Base-by-base conservation (phyloP, 805 yeast species). In the Schwanniomyces yamadae region DNA sequence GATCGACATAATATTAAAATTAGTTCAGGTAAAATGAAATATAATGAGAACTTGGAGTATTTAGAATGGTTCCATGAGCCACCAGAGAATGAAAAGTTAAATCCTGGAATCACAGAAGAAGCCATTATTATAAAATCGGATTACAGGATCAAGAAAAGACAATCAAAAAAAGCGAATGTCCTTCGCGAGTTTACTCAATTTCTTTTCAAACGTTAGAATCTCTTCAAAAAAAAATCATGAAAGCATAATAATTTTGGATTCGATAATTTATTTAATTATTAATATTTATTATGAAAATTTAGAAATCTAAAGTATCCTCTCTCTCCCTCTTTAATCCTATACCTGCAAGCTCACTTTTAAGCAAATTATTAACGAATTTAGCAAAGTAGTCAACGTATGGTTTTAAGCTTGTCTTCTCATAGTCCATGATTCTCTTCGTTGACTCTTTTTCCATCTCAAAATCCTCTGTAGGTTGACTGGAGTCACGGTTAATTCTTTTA, bases 31-130 rank as follows among this genome's bases (percentile, higher is more conserved):
- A 53, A 57, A 9, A 75, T 81, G 47, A 66, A 67, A 31, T 73
- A 73, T 45, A 76, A 80, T 48, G 65, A 69, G 14, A 56, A 66
- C 3, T 55, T 63, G 14, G 86, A 83, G 45, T 59, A 76, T 21
- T 55, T 88, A 28, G 81, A 76, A 48, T 88, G 96, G 96, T 69
- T 69, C 49, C 93, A 85, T 52, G 73, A 60, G 3, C n/a, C n/a
- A n/a, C n/a, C 37, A 25, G 24, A 31, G 34, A 25, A 28, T 46
- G 12, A 50, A 42, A 6, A 47, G 46, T 22, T 13, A 25, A 3
- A 13, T 5, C 13, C 11, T 15, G 29, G 29, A 4, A 12, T 16
- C n/a, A n/a, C n/a, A n/a, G n/a, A n/a, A 9, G 20, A 27, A 8
- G 20, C 13, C 7, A 27, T 27, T 10, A 11, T 27, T 3, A 27